Evolutionary conservation across 768 basidiomycete species (phyloP).

Genomic region (Calocera viscosa): DNA sequence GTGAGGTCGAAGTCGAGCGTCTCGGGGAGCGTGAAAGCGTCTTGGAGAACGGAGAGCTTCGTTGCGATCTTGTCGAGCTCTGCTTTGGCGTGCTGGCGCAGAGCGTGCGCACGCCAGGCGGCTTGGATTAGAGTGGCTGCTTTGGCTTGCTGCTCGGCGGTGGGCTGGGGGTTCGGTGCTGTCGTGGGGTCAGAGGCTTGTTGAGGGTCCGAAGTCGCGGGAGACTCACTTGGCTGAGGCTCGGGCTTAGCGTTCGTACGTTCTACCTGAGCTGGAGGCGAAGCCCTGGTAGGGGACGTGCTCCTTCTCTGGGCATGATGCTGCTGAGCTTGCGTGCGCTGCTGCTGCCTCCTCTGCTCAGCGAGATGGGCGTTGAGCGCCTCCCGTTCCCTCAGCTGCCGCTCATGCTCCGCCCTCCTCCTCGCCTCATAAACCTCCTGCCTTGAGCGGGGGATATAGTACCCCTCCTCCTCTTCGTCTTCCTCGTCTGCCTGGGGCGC

Average conservation of each 20-base stretch:
- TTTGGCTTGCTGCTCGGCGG: background rate
- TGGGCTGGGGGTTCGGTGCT: background rate
- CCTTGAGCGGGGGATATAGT: background rate
- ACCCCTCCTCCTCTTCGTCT: background rate
- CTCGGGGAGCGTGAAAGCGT: constrained; percentile 37
- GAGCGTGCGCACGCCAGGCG: background rate
- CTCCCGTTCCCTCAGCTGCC: background rate
- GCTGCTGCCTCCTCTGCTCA: background rate
- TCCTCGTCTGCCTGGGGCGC: background rate
- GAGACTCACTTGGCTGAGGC: no score
- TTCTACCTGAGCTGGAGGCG: background rate
- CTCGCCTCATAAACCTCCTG: background rate
- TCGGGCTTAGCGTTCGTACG: no score
- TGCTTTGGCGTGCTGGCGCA: background rate
- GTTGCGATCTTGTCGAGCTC: constrained; percentile 21
- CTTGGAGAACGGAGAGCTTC: constrained; percentile 35
- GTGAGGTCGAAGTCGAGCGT: constrained; percentile 33
- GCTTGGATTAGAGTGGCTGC: background rate
- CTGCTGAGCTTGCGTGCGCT: background rate
- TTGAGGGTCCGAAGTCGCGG: background rate
- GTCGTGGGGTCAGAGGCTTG: background rate
- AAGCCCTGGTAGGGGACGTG: background rate
- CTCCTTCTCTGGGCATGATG: background rate
- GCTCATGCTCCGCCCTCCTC: background rate
- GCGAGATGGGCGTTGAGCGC: background rate